A percentile compares a stretch with the other conserved stretches of the same genome.
Conservation (phyloP, 202 grass and related monocot genomes). For the Panicum hallii region DNA sequence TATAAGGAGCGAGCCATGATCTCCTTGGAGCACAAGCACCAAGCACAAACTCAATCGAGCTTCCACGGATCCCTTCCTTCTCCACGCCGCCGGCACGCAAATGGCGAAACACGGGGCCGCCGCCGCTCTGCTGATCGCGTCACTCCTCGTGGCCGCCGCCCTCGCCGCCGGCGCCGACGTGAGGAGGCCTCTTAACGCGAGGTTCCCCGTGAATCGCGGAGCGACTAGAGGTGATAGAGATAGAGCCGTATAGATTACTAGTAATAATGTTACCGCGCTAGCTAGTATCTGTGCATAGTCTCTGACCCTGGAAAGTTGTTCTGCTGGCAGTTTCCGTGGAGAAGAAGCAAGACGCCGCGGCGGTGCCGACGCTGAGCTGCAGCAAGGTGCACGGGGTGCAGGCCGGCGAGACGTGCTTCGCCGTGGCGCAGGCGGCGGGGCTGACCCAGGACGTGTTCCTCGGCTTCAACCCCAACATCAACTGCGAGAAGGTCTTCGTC, state of each 20-base stretch:
- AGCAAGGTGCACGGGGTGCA: constrained; percentile 34
- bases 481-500: constrained; percentile 50
- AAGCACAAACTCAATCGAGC: neutral
- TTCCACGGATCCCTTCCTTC: neutral
- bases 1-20: neutral
- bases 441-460: constrained; percentile 38
- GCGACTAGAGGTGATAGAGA: neutral
- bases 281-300: too few relatives aligned
- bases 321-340: neutral
- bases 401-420: constrained; percentile 46
- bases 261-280: too few relatives aligned
- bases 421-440: neutral
- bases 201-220: neutral
- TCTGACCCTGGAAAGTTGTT: too few relatives aligned
- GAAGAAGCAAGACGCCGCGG: neutral
- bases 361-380: neutral
- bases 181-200: constrained; percentile 24
- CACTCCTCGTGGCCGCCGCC: constrained; percentile 43
- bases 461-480: constrained; percentile 62
- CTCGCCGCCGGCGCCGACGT: constrained; percentile 26
- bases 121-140: constrained; percentile 40
- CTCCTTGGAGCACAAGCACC: neutral
- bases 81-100: neutral
- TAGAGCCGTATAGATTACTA: too few relatives aligned
- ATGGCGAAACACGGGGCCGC: constrained; percentile 46